A percentile compares a stretch with the other conserved stretches of the same genome.
Evolutionary conservation across 2,329 filamentous ascomycete species (phyloP).

Genomic region (Ramichloridium luteum): DNA sequence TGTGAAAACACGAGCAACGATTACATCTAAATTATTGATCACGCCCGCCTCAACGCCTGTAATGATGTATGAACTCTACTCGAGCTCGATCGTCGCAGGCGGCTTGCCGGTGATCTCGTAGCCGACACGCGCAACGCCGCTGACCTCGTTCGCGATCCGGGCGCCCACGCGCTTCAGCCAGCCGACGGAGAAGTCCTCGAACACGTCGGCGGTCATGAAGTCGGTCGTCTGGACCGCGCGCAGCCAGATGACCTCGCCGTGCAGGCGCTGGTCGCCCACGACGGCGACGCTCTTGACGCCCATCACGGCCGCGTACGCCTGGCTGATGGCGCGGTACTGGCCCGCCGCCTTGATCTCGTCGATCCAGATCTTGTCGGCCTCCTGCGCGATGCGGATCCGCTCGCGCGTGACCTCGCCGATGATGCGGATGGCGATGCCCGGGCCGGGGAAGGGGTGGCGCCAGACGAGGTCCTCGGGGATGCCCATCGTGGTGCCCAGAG

Average conservation of each 20-base stretch:
- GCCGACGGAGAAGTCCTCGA: conserved; percentile 46
- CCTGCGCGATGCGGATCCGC: conserved; percentile 64
- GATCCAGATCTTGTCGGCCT: conserved; percentile 70
- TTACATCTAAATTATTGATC: no score
- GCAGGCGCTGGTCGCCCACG: conserved; percentile 57
- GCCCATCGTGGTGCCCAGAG: conserved; percentile 55
- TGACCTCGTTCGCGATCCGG: conserved; percentile 63
- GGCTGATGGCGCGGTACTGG: conserved; percentile 58
- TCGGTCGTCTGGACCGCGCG: conserved; percentile 52
- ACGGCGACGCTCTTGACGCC: conserved; percentile 55
- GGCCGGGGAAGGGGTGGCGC: conserved; percentile 67
- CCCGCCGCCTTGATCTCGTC: conserved; percentile 60
- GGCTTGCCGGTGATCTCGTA: conserved; percentile 61
- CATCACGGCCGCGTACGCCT: conserved; percentile 58
- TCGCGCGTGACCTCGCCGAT: conserved; percentile 74
- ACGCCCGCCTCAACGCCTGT: no score
- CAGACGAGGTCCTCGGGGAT: conserved; percentile 65
- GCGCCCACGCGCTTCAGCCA: conserved; percentile 54
- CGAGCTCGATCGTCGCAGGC: conserved; percentile 62
- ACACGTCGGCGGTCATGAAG: conserved; percentile 66
- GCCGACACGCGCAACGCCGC: conserved; percentile 57
- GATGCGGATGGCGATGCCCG: conserved; percentile 65
- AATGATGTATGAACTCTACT: no score
- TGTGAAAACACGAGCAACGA: no score
- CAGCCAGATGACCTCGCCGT: conserved; percentile 50